phyloP scores from a whole-genome alignment of 1,284 basidiomycete genomes.

The Wallemia mellicola region DNA sequence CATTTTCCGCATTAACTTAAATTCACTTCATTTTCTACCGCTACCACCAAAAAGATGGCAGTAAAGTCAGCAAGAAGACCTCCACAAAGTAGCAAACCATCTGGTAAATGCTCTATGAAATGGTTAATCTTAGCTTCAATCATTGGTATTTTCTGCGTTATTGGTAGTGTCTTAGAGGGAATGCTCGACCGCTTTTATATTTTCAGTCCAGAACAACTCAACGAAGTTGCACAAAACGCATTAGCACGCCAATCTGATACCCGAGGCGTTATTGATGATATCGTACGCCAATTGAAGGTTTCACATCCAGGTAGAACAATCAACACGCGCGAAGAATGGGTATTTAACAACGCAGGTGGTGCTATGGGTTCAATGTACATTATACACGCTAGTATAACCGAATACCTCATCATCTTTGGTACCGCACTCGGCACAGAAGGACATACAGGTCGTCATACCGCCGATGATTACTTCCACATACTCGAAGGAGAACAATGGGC shows the following conservation, averaged over 20 bases:
- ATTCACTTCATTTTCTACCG: too few relatives aligned
- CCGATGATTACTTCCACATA: conserved; percentile 95
- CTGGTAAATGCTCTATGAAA: too few relatives aligned
- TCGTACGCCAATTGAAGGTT: conserved; percentile 37
- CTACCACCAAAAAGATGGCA: too few relatives aligned
- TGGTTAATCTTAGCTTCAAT: not conserved
- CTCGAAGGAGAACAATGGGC: conserved; percentile 78
- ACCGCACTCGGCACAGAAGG: conserved; percentile 89
- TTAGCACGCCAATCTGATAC: conserved; percentile 32
- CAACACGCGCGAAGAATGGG: conserved; percentile 49
- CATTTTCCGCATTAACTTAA: too few relatives aligned
- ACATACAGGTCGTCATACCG: conserved; percentile 73
- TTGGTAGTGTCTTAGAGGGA: not conserved
- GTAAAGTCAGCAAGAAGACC: too few relatives aligned
- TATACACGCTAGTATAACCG: conserved; percentile 43
- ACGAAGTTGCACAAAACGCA: conserved; percentile 37
- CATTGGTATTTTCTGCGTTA: not conserved
- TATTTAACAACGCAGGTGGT: conserved; percentile 91
- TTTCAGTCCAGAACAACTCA: conserved; percentile 31
- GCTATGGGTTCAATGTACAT: conserved; percentile 96
- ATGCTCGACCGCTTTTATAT: conserved; percentile 27
- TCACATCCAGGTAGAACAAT: conserved; percentile 30
- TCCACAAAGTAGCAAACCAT: too few relatives aligned
- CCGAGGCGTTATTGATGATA: conserved; percentile 35
- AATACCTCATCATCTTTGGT: conserved; percentile 69